A percentile compares a stretch with the other conserved stretches of the same genome.
Conservation (phyloP, 2,329 filamentous ascomycete genomes). For the Cladorrhinum sp. region DNA sequence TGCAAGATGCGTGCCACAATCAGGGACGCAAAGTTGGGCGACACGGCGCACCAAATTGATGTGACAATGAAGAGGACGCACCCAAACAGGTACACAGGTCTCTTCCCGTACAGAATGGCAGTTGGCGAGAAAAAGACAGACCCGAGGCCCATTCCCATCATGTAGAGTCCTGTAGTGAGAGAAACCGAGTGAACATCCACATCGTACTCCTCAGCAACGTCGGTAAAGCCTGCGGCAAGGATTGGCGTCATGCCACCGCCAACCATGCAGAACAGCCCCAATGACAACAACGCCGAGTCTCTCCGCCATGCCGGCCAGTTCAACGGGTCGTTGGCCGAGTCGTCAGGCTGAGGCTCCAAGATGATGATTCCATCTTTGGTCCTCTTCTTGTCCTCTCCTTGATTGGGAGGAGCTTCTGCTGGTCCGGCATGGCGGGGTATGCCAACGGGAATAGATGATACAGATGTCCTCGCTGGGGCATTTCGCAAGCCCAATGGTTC, state of each 20-base stretch:
- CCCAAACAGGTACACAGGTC: slow-evolving; percentile 80
- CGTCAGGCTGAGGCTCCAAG: slow-evolving; percentile 86
- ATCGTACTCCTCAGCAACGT: slow-evolving; percentile 65
- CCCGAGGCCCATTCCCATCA: slow-evolving; percentile 87
- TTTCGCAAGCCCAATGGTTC: slow-evolving; percentile 58
- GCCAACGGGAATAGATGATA: slow-evolving; percentile 53
- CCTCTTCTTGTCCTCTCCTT: slow-evolving; percentile 59
- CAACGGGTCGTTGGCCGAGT: slow-evolving; percentile 83
- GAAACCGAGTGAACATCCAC: slow-evolving; percentile 72
- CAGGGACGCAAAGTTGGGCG: slow-evolving; percentile 75
- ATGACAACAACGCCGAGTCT: slow-evolving; percentile 72
- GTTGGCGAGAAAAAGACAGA: slow-evolving; percentile 84
- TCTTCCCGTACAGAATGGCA: slow-evolving; percentile 85
- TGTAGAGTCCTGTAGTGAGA: slow-evolving; percentile 86
- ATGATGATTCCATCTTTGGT: slow-evolving; percentile 82
- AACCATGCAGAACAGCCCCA: slow-evolving; percentile 90
- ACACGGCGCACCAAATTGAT: slow-evolving; percentile 81
- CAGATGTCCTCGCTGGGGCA: slow-evolving; percentile 54
- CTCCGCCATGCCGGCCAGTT: slow-evolving; percentile 86
- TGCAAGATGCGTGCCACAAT: slow-evolving; percentile 81
- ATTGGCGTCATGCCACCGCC: slow-evolving; percentile 91
- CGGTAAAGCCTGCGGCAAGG: slow-evolving; percentile 82
- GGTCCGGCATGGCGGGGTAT: slow-evolving; percentile 35
- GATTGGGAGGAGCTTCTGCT: slow-evolving; percentile 25
- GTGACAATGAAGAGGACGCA: slow-evolving; percentile 74